Evolutionary conservation across 1,284 basidiomycete genomes (phyloP).

Genomic region (Tetrapyrgos nigripes): DNA sequence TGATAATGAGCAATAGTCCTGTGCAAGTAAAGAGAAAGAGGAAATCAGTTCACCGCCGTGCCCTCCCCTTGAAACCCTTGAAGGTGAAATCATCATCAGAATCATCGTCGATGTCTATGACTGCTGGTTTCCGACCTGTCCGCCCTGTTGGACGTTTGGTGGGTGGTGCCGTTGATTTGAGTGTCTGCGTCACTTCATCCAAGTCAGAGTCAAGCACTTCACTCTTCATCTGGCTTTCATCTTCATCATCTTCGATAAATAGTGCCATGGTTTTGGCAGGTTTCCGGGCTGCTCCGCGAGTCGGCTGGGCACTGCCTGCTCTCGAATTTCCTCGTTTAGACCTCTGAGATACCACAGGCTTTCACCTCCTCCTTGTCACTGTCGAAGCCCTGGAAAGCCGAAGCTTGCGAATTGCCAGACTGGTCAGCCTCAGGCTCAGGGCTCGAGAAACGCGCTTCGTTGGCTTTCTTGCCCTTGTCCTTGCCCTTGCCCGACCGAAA

Average conservation of each 20-base stretch:
- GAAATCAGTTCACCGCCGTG: conserved; percentile 18
- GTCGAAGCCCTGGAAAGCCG: too few species aligned
- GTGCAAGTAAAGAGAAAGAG: too few species aligned
- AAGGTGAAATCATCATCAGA: conserved; percentile 74
- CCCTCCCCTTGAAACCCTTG: conserved; percentile 61
- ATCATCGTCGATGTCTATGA: conserved; percentile 62
- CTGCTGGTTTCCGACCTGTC: neutral
- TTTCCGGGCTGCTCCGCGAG: conserved; percentile 16
- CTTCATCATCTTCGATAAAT: conserved; percentile 52
- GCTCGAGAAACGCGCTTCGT: too few species aligned
- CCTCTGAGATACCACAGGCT: conserved; percentile 15
- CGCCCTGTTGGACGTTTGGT: conserved; percentile 2
- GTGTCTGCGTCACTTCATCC: conserved; percentile 32
- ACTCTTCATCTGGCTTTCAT: conserved; percentile 24
- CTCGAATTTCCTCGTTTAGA: conserved; percentile 32
- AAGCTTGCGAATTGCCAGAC: too few species aligned
- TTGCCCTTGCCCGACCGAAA: neutral
- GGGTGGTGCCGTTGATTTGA: conserved; percentile 32
- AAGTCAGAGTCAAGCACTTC: conserved; percentile 8
- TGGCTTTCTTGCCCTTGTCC: too few species aligned
- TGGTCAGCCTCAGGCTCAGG: too few species aligned
- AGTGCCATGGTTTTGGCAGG: conserved; percentile 36
- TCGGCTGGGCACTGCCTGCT: conserved; percentile 25
- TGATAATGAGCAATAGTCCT: too few species aligned
- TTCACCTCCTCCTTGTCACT: conserved; percentile 16